phyloP scores from a whole-genome alignment of 2,329 filamentous ascomycete species.

The Sclerotinia spermophila region DNA sequence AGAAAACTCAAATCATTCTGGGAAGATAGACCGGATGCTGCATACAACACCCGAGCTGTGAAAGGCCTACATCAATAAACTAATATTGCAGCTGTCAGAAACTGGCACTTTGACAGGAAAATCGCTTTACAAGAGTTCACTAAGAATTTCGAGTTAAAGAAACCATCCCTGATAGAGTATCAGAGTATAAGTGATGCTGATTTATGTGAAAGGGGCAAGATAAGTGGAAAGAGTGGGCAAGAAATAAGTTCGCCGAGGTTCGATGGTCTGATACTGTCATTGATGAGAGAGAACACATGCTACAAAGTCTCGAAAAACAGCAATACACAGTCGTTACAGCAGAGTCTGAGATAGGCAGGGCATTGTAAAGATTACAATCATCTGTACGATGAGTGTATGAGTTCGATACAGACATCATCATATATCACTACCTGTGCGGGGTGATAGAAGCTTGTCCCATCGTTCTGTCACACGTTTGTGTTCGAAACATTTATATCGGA shows the following conservation, averaged over 20 bases:
- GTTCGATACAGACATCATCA: neutral
- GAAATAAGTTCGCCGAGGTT: neutral
- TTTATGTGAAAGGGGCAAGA: too few relatives aligned
- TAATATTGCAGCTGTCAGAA: neutral
- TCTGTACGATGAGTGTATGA: neutral
- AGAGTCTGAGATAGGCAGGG: neutral
- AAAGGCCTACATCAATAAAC: slow-evolving; percentile 30
- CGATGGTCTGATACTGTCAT: slow-evolving; percentile 3
- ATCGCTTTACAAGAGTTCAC: neutral
- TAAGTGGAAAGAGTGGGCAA: neutral
- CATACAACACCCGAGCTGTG: slow-evolving; percentile 42
- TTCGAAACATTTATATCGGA: neutral
- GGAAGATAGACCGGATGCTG: slow-evolving; percentile 38
- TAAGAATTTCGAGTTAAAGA: neutral
- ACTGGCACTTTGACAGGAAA: neutral
- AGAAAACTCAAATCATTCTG: slow-evolving; percentile 41
- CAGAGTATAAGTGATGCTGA: neutral
- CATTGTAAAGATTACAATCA: neutral
- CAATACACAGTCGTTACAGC: neutral
- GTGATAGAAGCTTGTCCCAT: neutral
- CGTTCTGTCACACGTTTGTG: neutral
- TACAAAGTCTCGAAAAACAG: neutral
- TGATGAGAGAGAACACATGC: neutral
- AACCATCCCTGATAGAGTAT: neutral
- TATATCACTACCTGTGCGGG: neutral